Base-by-base conservation (phyloP, 1,284 basidiomycete species). In the Pseudozyma hubeiensis region DNA sequence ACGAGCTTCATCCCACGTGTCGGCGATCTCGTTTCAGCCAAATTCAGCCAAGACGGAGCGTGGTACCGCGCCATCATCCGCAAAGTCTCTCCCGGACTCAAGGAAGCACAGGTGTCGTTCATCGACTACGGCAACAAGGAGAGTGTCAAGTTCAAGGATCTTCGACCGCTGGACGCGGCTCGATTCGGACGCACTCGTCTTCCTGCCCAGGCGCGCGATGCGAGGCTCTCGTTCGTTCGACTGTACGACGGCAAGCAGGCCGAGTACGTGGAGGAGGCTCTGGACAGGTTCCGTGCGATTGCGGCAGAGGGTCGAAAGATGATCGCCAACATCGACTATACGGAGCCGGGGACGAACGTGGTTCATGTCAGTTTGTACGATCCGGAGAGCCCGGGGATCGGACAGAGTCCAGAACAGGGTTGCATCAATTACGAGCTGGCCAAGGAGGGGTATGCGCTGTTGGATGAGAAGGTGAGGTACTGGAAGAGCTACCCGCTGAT, bases 21-120 rank as follows among this genome's bases (percentile, higher is more conserved):
- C 17, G 94, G 94, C 31, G 94, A 97, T 66, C 87, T 97, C 24
- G 93, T 98, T 17, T 93, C 93, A 24, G 94, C 87, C 59, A 86
- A 87, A 67, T 88, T 87, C 79, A 84, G 77, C 45, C 85, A 73
- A 29, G 84, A 85, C 53, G 76, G 79, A 3, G 72, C 73, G 9
- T 81, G 79, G 77, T 82, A 81, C 66, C 70, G 84, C 16, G 80
- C 78, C 24, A 43, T 61, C 50, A 64, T 81, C 43, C 60, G 67
- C 34, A 71, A 72, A 49, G 54, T 73, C 24, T 71, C 67, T 2
- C 57, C 69, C 14, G 62, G 49, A 7, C 53, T 64, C 51, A 79
- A 79, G 43, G 63, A 64, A 47, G 76, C 71, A 3, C 65, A 70
- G 16, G 73, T 79, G 3, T 45, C 45, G 14, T 80, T 76, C 40